Conservation (phyloP, 2,329 filamentous ascomycete species). For the Hymenoscyphus repandus region DNA sequence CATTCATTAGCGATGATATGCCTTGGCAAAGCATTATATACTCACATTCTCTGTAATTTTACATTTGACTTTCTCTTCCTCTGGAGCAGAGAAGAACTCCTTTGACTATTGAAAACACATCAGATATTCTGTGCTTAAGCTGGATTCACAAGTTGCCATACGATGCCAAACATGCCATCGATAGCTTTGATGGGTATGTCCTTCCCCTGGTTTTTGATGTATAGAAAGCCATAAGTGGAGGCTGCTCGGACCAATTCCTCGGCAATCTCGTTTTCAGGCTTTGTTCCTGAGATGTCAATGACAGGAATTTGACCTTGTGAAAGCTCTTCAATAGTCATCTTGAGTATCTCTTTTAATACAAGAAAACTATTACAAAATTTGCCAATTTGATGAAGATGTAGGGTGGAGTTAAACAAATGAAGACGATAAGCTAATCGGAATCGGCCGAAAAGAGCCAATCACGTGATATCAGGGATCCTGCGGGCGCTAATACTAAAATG, state of each 20-base stretch:
- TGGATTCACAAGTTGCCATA: constrained; percentile 33
- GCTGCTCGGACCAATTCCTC: constrained; percentile 74
- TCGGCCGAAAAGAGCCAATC: not conserved
- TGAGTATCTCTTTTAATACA: not conserved
- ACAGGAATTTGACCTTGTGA: constrained; percentile 57
- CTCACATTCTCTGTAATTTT: constrained; percentile 60
- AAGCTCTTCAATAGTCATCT: not conserved
- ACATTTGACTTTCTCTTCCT: constrained; percentile 68
- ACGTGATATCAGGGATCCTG: no score
- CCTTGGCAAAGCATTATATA: not conserved
- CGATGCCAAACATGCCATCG: constrained; percentile 67
- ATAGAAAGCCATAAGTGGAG: constrained; percentile 80
- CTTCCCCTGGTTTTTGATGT: constrained; percentile 69
- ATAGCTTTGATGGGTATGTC: constrained; percentile 65
- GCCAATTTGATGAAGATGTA: not conserved
- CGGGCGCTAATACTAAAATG: not conserved
- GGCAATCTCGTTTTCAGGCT: constrained; percentile 50
- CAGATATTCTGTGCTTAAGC: not conserved
- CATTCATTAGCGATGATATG: constrained; percentile 15
- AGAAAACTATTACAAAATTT: not conserved
- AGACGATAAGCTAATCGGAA: not conserved
- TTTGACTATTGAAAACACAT: constrained; percentile 48
- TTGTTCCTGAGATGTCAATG: constrained; percentile 68
- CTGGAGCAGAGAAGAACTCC: constrained; percentile 65
- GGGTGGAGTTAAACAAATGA: not conserved